Evolutionary conservation across 306 rosid species (phyloP).

Genomic region (Cicer chorassanicum): DNA sequence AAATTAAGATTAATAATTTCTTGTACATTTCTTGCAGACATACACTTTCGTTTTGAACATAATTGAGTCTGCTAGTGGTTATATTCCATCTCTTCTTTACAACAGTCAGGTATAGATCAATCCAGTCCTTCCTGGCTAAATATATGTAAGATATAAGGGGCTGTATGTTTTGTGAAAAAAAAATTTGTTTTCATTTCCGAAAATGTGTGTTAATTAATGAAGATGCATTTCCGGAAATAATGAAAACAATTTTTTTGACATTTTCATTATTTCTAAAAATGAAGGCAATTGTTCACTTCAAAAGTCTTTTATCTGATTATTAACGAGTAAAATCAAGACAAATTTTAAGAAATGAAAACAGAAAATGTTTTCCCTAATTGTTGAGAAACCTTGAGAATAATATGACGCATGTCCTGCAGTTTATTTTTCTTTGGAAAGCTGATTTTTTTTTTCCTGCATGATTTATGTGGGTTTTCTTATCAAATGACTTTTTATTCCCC

Average conservation of each 20-base stretch:
- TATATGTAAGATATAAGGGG: neutral
- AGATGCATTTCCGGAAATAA: too few species aligned
- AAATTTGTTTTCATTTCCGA: too few species aligned
- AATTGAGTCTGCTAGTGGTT: conserved; percentile 75
- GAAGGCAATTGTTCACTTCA: too few species aligned
- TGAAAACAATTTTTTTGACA: too few species aligned
- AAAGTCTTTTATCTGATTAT: too few species aligned
- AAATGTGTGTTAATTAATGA: too few species aligned
- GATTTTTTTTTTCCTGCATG: neutral
- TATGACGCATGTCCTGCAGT: conserved; percentile 14
- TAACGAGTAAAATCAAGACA: too few species aligned
- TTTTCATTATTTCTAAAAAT: too few species aligned
- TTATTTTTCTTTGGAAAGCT: conserved; percentile 22
- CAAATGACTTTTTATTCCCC: conserved; percentile 14
- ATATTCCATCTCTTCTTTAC: conserved; percentile 76
- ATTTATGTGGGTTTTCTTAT: conserved; percentile 16
- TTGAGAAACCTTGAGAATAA: conserved; percentile 27
- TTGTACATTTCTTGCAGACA: conserved; percentile 63
- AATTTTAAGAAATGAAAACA: too few species aligned
- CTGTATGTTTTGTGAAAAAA: too few species aligned
- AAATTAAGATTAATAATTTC: conserved; percentile 19
- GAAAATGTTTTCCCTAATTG: neutral
- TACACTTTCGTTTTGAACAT: conserved; percentile 82
- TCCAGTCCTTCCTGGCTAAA: conserved; percentile 36
- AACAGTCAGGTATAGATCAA: conserved; percentile 77